phyloP scores from a whole-genome alignment of 495 filamentous ascomycete species.

The Penicilliopsis zonata region DNA sequence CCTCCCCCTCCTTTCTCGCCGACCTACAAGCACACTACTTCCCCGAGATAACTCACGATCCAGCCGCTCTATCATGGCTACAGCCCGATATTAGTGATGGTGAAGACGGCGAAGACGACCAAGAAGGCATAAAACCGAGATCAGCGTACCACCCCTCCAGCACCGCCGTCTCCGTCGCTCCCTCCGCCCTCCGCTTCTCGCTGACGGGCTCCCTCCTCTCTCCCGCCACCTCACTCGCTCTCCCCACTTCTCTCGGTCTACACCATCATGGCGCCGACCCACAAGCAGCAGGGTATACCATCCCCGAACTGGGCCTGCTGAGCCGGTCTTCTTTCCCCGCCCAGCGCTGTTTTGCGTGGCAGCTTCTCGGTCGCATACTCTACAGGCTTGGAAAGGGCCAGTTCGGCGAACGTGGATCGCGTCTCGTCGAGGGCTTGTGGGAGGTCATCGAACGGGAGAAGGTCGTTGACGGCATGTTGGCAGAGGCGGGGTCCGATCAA shows the following conservation, averaged over 20 bases:
- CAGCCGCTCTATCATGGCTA: conserved; percentile 84
- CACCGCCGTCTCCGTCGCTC: conserved; percentile 45
- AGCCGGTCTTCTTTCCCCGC: conserved; percentile 70
- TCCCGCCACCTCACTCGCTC: conserved; percentile 54
- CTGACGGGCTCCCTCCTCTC: conserved; percentile 69
- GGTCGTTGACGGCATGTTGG: conserved; percentile 59
- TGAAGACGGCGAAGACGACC: conserved; percentile 28
- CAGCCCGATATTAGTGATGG: conserved; percentile 51
- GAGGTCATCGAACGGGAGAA: conserved; percentile 61
- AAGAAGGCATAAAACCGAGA: too few species aligned
- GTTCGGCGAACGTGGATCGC: conserved; percentile 52
- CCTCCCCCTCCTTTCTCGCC: conserved; percentile 66
- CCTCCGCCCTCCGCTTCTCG: conserved; percentile 76
- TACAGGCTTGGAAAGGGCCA: conserved; percentile 72
- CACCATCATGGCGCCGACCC: conserved; percentile 94
- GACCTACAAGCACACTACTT: conserved; percentile 88
- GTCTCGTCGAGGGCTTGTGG: conserved; percentile 57
- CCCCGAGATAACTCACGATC: conserved; percentile 72
- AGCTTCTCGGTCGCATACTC: conserved; percentile 74
- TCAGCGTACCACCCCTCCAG: conserved; percentile 72
- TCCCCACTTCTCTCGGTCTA: conserved; percentile 65
- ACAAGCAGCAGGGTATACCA: conserved; percentile 87
- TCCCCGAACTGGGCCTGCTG: conserved; percentile 75
- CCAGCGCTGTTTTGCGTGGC: conserved; percentile 86
- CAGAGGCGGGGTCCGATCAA: conserved; percentile 43